Conservation (phyloP, 78 protist genomes). For the slime mould (Dictyostelium discoideum) region dicty_2.7 NC_007088.5:601501-602000, state of each 20-base stretch:
- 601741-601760: neutral
- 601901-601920: neutral
- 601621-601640: constrained; percentile 45
- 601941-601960: constrained; percentile 9
- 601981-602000: constrained; percentile 77
- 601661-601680: constrained; percentile 2
- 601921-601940: neutral
- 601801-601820: constrained; percentile 76
- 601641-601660: neutral
- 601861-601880: constrained; percentile 34
- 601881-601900: neutral
- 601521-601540: neutral
- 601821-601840: constrained; percentile 75
- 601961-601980: constrained; percentile 66
- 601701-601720: neutral
- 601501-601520: neutral
- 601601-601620: neutral
- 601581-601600: neutral
- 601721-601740: neutral
- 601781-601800: constrained; percentile 12
- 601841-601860: constrained; percentile 32
- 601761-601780: neutral
- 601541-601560: neutral
- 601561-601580: neutral
- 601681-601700: neutral